Evolutionary conservation across 768 basidiomycete genomes (phyloP).

Genomic region (Tremella mesenterica): DNA sequence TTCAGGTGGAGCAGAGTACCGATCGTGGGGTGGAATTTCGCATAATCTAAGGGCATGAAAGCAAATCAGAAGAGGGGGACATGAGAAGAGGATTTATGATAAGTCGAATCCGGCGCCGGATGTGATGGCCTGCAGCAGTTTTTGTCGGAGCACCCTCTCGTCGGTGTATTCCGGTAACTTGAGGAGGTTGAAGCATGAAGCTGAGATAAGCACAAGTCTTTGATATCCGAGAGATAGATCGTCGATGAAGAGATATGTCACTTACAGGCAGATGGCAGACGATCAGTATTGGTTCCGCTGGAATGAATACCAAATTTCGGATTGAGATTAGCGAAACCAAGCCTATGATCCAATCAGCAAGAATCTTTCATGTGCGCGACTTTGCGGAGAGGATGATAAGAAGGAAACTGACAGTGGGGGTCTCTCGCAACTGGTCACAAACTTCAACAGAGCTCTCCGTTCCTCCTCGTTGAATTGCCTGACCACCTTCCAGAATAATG

Average conservation of each 20-base stretch:
- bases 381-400: constrained; percentile 59
- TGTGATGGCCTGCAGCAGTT: constrained; percentile 76
- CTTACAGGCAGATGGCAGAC: constrained; percentile 40
- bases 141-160: constrained; percentile 59
- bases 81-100: constrained; percentile 50
- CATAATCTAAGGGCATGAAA: too few species aligned
- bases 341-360: constrained; percentile 14
- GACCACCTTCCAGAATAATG: constrained; percentile 79
- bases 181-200: constrained; percentile 84
- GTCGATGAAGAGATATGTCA: constrained; percentile 45
- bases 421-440: constrained; percentile 85
- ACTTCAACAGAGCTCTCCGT: constrained; percentile 66
- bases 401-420: constrained; percentile 60
- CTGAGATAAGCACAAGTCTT: constrained; percentile 58
- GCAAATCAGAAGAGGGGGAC: not conserved
- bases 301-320: constrained; percentile 86
- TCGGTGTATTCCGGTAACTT: constrained; percentile 55
- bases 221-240: not conserved
- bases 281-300: constrained; percentile 55
- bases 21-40: too few species aligned
- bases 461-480: constrained; percentile 72
- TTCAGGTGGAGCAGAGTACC: too few species aligned
- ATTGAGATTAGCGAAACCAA: constrained; percentile 50
- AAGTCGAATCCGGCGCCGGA: constrained; percentile 88
- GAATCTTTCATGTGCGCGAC: not conserved